Evolutionary conservation across 2,329 filamentous ascomycete genomes (phyloP), one percentile per base, ranked within the genome.

Genomic region (Fusarium chuoi): DNA sequence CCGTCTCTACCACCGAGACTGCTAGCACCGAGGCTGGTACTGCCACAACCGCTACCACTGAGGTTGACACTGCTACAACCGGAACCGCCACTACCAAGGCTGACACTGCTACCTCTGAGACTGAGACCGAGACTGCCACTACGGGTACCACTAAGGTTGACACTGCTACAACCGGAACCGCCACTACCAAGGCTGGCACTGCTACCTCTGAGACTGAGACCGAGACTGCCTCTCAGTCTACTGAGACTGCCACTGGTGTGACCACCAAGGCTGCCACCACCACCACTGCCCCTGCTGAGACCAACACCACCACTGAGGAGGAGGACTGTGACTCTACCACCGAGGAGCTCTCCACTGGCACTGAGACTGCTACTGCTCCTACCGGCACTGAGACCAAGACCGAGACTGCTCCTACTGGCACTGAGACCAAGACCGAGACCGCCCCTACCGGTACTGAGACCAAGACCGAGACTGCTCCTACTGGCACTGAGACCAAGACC

Each of bases 291-390:
- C 44, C 59, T 33, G 44, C 67, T 12, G 55, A 52, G 10, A 60
- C 69, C 20, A 62, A 28, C 20, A 70, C 65, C n/a, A 55, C 64
- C 36, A 61, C 75, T 15, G 65, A 51, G 54, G 54, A 56, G 38
- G 28, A 56, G 38, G 28, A 65, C 68, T 26, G 61, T 6, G 42
- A 38, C 54, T 39, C 61, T 20, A 30, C 35, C 26, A 75, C 74
- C 2, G 65, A 59, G 28, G 51, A 26, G 18, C 24, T 26, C 55
- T 54, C 57, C 15, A 54, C 62, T 20, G 64, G 48, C 1, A 74
- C 72, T 17, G 65, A 39, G 20, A 45, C 30, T n/a, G 62, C 66
- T 38, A 55, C 68, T 41, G 55, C 15, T 30, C 41, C 22, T 22
- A 61, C 18, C 10, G 26, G 22, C 9, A 65, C 64, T 7, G 38